These are phyloP conservation scores for Mangifera indica DNA, from an alignment of 345 rosid genomes.

Conservation along the genomic window DNA sequence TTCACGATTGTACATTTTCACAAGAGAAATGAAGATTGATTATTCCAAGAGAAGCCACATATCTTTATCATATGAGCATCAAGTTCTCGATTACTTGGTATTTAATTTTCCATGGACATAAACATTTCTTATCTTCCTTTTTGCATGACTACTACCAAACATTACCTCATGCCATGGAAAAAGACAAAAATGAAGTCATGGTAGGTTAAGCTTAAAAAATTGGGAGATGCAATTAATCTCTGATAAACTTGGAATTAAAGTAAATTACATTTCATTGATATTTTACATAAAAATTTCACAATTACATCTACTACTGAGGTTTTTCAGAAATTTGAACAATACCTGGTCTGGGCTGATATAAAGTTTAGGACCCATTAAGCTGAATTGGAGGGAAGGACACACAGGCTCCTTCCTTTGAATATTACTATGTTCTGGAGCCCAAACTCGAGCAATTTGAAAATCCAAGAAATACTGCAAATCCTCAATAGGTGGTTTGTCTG, in stretches of 20 bases:
- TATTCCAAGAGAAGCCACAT: not conserved
- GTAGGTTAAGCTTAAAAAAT: not conserved
- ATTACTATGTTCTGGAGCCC: conserved; percentile 95
- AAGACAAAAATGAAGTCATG: not conserved
- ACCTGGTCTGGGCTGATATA: conserved; percentile 95
- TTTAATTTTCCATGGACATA: not conserved
- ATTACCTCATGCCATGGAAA: not conserved
- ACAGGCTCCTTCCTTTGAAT: conserved; percentile 93
- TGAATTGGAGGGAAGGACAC: conserved; percentile 85
- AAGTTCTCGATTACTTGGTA: not conserved
- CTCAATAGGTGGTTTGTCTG: conserved; percentile 96
- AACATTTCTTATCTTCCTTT: not conserved
- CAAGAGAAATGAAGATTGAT: not conserved
- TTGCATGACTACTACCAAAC: not conserved
- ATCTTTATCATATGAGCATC: not conserved
- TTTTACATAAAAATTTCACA: not conserved
- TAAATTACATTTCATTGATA: not conserved
- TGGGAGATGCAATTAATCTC: not conserved
- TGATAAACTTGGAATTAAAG: not conserved
- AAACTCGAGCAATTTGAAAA: conserved; percentile 76
- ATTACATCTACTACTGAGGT: not conserved
- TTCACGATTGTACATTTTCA: not conserved
- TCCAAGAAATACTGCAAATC: conserved; percentile 95
- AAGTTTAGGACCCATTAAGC: conserved; percentile 99
- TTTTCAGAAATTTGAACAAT: not conserved